Percentiles rank a stretch among this genome's conserved stretches.
phyloP scores from a whole-genome alignment of 306 rosid species.

The Prunus mume region DNA sequence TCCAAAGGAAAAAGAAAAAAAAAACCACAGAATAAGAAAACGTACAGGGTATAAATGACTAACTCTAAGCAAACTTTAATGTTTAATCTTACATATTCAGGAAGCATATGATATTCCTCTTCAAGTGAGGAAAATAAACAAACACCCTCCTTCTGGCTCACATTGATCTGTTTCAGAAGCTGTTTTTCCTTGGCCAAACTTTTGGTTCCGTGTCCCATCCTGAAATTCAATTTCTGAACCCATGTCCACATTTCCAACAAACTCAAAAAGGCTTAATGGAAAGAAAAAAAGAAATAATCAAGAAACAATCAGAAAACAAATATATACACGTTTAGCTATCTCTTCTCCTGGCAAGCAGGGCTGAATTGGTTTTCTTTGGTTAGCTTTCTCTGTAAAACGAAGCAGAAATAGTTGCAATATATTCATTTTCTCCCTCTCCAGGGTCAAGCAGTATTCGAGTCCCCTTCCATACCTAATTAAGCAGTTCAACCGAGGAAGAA shows the following conservation, averaged over 20 bases:
- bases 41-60: neutral
- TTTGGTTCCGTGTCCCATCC: slow-evolving; percentile 24
- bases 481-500: neutral
- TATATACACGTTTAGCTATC: slow-evolving; percentile 19
- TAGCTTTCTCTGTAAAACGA: slow-evolving; percentile 14
- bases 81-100: neutral
- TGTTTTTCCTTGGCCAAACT: slow-evolving; percentile 31
- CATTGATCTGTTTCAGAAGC: slow-evolving; percentile 24
- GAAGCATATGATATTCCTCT: neutral
- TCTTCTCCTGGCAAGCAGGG: slow-evolving; percentile 17
- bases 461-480: neutral
- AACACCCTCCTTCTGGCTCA: neutral
- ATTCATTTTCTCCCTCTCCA: neutral
- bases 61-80: neutral
- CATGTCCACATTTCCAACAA: neutral
- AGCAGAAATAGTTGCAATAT: slow-evolving; percentile 10
- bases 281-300: neutral
- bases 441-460: neutral
- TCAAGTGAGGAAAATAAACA: neutral
- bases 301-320: too few relatives aligned
- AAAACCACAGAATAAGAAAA: neutral
- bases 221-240: slow-evolving; percentile 27
- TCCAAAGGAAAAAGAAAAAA: neutral
- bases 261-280: neutral
- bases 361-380: neutral